These are phyloP conservation scores for Tritrichomonas musculus DNA, from an alignment of 208 protist genomes.

Conservation along the genomic window DNA sequence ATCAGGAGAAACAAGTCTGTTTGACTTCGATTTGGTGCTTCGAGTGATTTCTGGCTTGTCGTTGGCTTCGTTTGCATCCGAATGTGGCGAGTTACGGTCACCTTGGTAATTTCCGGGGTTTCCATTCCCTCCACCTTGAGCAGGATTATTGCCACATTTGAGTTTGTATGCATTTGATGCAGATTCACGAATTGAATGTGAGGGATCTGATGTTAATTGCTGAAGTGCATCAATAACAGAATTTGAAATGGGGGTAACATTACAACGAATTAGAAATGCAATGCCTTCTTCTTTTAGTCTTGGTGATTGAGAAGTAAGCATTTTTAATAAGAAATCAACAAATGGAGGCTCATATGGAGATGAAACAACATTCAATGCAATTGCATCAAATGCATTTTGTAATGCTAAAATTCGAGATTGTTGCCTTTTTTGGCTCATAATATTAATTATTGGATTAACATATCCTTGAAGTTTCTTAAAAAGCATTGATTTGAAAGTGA, in stretches of 20 bases:
- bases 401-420: not conserved
- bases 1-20: not conserved
- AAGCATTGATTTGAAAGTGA: not conserved
- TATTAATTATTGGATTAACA: not conserved
- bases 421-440: not conserved
- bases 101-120: too few species aligned
- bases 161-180: not conserved
- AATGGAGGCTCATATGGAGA: constrained; percentile 2
- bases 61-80: not conserved
- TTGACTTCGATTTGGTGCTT: not conserved
- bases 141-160: not conserved
- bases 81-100: too few species aligned
- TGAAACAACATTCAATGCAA: not conserved
- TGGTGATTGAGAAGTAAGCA: not conserved
- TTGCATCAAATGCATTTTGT: constrained; percentile 20
- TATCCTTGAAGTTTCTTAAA: not conserved
- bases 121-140: not conserved
- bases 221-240: not conserved
- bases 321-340: not conserved
- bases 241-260: not conserved
- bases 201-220: not conserved
- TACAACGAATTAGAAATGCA: not conserved
- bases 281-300: not conserved
- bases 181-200: not conserved
- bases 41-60: not conserved